Base-by-base conservation (phyloP, 2,329 filamentous ascomycete species). In the Phyllosticta capitalensis region DNA sequence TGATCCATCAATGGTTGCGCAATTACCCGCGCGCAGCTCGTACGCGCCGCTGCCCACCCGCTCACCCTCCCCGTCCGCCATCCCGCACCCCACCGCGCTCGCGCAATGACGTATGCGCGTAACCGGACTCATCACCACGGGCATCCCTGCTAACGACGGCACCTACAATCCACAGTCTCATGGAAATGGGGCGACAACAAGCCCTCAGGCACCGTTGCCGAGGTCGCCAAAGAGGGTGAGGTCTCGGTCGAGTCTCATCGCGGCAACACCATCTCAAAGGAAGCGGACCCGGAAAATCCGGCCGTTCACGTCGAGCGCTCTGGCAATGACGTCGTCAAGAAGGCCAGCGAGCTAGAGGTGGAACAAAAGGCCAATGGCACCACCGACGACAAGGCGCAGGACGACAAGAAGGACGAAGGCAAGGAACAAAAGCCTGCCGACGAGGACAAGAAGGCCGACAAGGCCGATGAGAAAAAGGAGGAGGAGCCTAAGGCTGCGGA, bases 291-390 rank as follows among this genome's bases (percentile, higher is more conserved):
- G 26, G 77, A 78, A 20, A 83, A 87, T 63, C 84, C 83, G 2
- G 84, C 83, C 30, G 81, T 87, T 5, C 79, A 81, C 63, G 72
- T 87, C 65, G 76, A 77, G 65, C 77, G 83, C 52, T 74, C 77
- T 14, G 83, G 84, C 54, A 85, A 86, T 65, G 83, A 87, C 68
- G 83, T 86, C 20, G 83, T 85, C 56, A 86, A 87, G 74, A 78
- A 77, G 63, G 81, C 83, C 12, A 80, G 77, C 51, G 84, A 87
- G 71, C 73, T 86, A 26, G 77, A 79, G 2, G 75, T 86, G 33
- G 81, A 84, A 60, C 68, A 79, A 65, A 72, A 72, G 65, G 69
- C 69, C 49, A 66, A 68, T 28, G 71, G 67, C 19, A 65, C 62
- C 62, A 33, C 52, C n/a, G 61, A 64, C 9, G 63, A 64, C 30